Percentiles rank a stretch among this genome's conserved stretches.
Conservation (phyloP, 2,329 filamentous ascomycete species). For the Penicillium verrucosum region DNA sequence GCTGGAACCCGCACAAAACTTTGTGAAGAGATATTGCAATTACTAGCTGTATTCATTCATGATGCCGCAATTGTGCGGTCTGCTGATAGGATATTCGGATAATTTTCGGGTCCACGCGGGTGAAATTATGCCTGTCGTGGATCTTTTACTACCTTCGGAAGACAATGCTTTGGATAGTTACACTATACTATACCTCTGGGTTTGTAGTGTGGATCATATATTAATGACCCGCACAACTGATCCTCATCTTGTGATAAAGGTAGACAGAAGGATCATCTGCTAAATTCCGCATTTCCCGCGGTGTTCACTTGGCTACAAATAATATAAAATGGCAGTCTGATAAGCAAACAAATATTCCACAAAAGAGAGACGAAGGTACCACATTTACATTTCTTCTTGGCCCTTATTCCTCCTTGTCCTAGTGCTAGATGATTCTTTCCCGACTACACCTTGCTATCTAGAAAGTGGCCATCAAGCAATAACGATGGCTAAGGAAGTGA, state of each 20-base stretch:
- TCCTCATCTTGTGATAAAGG: background rate
- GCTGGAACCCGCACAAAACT: background rate
- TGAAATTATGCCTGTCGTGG: background rate
- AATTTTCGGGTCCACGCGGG: background rate
- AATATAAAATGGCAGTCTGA: background rate
- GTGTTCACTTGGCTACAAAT: background rate
- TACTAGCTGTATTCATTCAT: background rate
- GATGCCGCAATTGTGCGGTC: background rate
- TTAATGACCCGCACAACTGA: background rate
- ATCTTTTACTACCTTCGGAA: background rate
- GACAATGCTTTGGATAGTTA: background rate
- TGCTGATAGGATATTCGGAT: background rate
- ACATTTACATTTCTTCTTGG: background rate
- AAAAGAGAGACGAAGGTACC: background rate
- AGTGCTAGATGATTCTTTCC: background rate
- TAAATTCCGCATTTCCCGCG: background rate
- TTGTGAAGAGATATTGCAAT: background rate
- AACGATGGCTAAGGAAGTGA: background rate
- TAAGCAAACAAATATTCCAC: background rate
- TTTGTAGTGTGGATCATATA: background rate
- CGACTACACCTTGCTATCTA: background rate
- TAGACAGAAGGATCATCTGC: background rate
- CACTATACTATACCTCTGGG: background rate
- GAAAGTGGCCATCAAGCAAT: background rate
- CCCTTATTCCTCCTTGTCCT: background rate